These are phyloP conservation scores for Vitis rupestris DNA, from an alignment of 164 flowering plant species.

Conservation along the genomic window DNA sequence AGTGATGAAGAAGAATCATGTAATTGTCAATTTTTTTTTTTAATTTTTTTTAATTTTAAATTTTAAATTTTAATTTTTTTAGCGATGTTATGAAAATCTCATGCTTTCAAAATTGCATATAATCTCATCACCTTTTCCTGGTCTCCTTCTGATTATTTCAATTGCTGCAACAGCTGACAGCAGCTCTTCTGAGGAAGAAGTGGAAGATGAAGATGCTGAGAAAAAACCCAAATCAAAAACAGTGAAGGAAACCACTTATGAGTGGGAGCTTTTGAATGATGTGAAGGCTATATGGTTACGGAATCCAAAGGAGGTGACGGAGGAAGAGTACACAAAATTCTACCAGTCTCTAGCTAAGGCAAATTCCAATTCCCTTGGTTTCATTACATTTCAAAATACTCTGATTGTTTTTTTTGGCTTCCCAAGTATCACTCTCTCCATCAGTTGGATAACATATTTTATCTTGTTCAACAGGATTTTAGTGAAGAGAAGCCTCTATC, in stretches of 20 bases:
- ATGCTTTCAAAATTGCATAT: neutral
- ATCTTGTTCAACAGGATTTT: slow-evolving; percentile 59
- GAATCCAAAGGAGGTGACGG: slow-evolving; percentile 93
- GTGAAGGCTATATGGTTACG: slow-evolving; percentile 95
- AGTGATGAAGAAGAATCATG: slow-evolving; percentile 70
- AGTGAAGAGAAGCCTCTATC: slow-evolving; percentile 85
- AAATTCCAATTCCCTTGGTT: neutral
- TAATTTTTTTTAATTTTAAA: neutral
- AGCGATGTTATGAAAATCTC: too few relatives aligned
- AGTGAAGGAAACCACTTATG: slow-evolving; percentile 78
- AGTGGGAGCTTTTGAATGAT: slow-evolving; percentile 96
- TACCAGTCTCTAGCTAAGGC: slow-evolving; percentile 93
- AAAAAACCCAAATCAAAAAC: slow-evolving; percentile 84
- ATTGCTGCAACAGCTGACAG: slow-evolving; percentile 53
- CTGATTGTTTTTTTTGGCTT: neutral
- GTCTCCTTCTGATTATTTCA: neutral
- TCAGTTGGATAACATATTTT: neutral
- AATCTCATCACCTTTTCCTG: neutral
- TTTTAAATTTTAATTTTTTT: neutral
- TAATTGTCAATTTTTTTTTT: slow-evolving; percentile 14
- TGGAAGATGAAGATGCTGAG: slow-evolving; percentile 74
- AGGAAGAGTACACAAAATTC: slow-evolving; percentile 91
- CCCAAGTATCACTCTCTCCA: neutral
- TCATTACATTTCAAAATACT: neutral
- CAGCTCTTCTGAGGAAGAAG: slow-evolving; percentile 53